phyloP scores from a whole-genome alignment of 805 yeast species.

The Monosporozyma solicola region DNA sequence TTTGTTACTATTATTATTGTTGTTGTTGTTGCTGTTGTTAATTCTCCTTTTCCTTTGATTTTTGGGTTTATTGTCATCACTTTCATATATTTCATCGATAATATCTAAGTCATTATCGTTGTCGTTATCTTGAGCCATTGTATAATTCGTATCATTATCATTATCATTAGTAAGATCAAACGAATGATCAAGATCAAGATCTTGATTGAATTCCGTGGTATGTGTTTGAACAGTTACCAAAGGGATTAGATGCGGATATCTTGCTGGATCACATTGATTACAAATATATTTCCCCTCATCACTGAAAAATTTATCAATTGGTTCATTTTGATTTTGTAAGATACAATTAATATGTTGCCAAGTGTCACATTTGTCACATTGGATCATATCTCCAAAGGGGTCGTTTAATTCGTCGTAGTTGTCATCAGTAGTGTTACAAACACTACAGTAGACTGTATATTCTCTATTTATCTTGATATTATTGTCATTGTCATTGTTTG shows the following conservation, averaged over 20 bases:
- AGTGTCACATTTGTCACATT: slow-evolving; percentile 55
- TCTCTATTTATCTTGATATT: slow-evolving; percentile 23
- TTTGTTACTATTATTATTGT: slow-evolving; percentile 1
- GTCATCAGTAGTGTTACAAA: slow-evolving; percentile 51
- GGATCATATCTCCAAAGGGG: slow-evolving; percentile 46
- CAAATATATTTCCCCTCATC: slow-evolving; percentile 46
- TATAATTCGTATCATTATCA: neutral
- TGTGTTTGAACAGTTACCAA: too few species aligned
- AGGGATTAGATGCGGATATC: slow-evolving; percentile 27
- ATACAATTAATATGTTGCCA: slow-evolving; percentile 68
- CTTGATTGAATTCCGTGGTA: slow-evolving; percentile 16
- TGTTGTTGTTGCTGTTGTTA: slow-evolving; percentile 1
- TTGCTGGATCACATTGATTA: slow-evolving; percentile 41
- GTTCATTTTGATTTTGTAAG: slow-evolving; percentile 32
- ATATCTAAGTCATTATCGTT: neutral
- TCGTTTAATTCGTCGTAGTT: slow-evolving; percentile 53
- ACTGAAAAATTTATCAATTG: slow-evolving; percentile 13
- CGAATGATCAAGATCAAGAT: slow-evolving; percentile 3
- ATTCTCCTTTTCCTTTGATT: neutral
- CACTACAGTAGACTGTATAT: slow-evolving; percentile 46
- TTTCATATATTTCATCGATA: neutral
- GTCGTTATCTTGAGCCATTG: neutral
- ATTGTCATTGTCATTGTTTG: slow-evolving; percentile 9
- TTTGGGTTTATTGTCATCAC: slow-evolving; percentile 3
- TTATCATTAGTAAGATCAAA: neutral